Percentiles rank a stretch among this genome's conserved stretches.
phyloP scores from a whole-genome alignment of 805 yeast genomes.

The Ogataea henricii region DNA sequence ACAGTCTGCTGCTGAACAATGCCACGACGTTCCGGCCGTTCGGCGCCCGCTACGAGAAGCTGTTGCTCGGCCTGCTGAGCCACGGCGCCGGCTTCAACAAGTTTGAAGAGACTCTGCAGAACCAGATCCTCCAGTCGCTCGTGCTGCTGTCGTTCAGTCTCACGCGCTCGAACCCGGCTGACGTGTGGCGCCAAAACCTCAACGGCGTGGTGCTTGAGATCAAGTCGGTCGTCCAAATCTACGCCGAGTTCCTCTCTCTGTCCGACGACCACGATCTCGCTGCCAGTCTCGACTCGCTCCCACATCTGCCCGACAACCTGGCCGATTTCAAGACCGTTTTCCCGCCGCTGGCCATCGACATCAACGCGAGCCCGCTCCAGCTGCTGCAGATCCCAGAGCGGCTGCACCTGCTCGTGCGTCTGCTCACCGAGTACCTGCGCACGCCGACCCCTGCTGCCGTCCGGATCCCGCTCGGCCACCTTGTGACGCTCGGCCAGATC shows the following conservation, averaged over 20 bases:
- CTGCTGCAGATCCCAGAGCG: conserved; percentile 55
- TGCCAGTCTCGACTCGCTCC: conserved; percentile 43
- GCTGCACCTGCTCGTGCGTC: conserved; percentile 45
- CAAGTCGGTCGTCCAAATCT: conserved; percentile 55
- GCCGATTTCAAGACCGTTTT: conserved; percentile 36
- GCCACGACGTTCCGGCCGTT: conserved; percentile 83
- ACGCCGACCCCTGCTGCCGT: conserved; percentile 55
- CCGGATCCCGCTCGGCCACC: conserved; percentile 59
- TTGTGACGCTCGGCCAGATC: conserved; percentile 54
- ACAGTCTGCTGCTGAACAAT: conserved; percentile 51
- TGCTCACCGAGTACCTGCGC: conserved; percentile 48
- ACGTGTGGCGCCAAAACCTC: conserved; percentile 49
- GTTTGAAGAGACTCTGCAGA: conserved; percentile 43
- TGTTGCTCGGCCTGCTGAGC: conserved; percentile 40
- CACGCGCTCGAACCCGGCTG: conserved; percentile 49
- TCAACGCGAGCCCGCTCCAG: conserved; percentile 51
- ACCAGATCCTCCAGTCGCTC: conserved; percentile 47
- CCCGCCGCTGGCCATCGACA: conserved; percentile 56
- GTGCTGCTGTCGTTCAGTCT: conserved; percentile 60
- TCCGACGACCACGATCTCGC: conserved; percentile 54
- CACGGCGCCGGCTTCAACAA: conserved; percentile 38
- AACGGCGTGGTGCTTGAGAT: conserved; percentile 51
- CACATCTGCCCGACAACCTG: conserved; percentile 31
- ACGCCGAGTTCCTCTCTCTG: conserved; percentile 58
- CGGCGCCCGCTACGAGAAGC: conserved; percentile 59